Evolutionary conservation across 768 basidiomycete genomes (phyloP), one percentile per base, ranked within the genome.

Genomic region (Leccinum arenicola): DNA sequence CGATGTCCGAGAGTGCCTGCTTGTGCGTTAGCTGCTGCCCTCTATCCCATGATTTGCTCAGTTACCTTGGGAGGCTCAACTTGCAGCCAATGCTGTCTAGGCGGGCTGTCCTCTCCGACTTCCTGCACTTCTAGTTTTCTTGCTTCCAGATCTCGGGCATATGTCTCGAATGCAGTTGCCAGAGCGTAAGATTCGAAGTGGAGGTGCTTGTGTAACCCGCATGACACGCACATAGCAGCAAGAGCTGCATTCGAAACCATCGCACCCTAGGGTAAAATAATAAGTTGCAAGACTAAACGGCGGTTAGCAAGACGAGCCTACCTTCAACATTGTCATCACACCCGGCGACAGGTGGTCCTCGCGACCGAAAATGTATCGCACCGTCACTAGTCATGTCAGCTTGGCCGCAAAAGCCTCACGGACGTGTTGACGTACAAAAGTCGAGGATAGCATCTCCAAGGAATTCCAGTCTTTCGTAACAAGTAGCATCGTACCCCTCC

Each of bases 401-500:
- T 45, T n/a, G 4, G 19, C 25, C 14, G 10, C 33, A 48, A 33
- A 29, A 54, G 8, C 35, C 17, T 48, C 10, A 29, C 17, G 9
- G 40, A 54, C 43, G 29, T 50, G 45, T 29, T 23, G 31, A 76
- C 89, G 56, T 66, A 93, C 92, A 73, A 58, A 91, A 89, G 71
- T 94, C 93, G 25, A 95, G 80, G 53, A 95, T 83, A 1, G 89
- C 90, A 73, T 95, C 93, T 12, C 93, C 93, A 43, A 93, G 77
- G 68, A 93, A 95, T 70, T 93, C 91, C 36, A 94, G 79, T 58
- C 89, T 79, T 66, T 92, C 89, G 66, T 89, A 89, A 17, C 82
- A 82, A 14, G 78, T 82, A 38, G 78, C 75, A 57, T 86, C 82
- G 57, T 76, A 78, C 4, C 80, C 80, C 61, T 82, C 80, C 35